Evolutionary conservation across 768 basidiomycete species (phyloP).

Genomic region (Chalciporus chontae): DNA sequence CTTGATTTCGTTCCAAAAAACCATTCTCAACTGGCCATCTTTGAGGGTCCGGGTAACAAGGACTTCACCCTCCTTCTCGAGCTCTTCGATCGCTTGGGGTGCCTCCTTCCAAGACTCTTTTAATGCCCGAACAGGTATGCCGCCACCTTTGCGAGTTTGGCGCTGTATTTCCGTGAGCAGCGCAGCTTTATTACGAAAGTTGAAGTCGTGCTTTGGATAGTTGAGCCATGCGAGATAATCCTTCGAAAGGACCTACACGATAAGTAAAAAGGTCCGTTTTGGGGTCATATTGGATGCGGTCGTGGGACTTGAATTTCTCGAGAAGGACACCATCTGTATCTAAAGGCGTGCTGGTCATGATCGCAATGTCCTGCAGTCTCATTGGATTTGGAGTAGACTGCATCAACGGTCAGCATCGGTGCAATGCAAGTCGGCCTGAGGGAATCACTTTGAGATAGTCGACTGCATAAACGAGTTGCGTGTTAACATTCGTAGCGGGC

Average conservation of each 20-base stretch:
- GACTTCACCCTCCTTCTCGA: conserved; percentile 87
- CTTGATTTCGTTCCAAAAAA: conserved; percentile 89
- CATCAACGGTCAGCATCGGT: conserved; percentile 6
- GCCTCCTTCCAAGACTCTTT: conserved; percentile 94
- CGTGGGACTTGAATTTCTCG: conserved; percentile 80
- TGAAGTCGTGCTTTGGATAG: conserved; percentile 69
- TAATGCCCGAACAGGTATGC: conserved; percentile 76
- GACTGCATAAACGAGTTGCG: conserved; percentile 83
- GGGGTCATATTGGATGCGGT: conserved; percentile 73
- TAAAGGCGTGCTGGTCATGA: conserved; percentile 74
- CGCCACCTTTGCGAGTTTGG: conserved; percentile 78
- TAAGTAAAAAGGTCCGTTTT: conserved; percentile 87
- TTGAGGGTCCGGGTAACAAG: conserved; percentile 83
- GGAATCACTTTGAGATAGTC: conserved; percentile 68
- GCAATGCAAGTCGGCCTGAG: conserved; percentile 12
- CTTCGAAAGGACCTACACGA: conserved; percentile 48
- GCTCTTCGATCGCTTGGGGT: conserved; percentile 76
- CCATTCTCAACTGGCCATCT: conserved; percentile 79
- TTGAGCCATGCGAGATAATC: conserved; percentile 3
- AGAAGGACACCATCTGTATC: conserved; percentile 67
- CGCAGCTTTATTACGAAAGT: conserved; percentile 79
- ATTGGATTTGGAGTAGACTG: conserved; percentile 74
- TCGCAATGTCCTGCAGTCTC: conserved; percentile 84
- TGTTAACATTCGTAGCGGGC: conserved; percentile 82
- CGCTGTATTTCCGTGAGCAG: conserved; percentile 84